A percentile compares a stretch with the other conserved stretches of the same genome.
Conservation (phyloP, 2,329 filamentous ascomycete genomes). For the Xylaria sp. region DNA sequence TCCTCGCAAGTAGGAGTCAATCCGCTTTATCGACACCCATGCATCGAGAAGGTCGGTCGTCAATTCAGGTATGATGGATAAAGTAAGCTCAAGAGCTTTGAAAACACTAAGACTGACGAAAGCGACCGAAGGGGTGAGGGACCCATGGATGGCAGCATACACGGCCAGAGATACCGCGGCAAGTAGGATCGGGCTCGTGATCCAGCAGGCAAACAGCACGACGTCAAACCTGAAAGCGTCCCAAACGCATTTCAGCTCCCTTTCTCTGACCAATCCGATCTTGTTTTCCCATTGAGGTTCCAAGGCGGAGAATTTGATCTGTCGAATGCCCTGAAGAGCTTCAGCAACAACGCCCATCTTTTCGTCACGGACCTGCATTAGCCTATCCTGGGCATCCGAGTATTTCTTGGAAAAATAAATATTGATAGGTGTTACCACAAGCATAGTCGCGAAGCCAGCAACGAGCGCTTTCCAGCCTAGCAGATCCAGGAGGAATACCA, state of each 20-base stretch:
- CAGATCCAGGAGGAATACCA: constrained; percentile 73
- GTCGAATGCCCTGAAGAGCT: constrained; percentile 80
- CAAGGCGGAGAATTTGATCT: constrained; percentile 85
- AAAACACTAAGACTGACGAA: constrained; percentile 84
- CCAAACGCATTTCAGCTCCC: constrained; percentile 75
- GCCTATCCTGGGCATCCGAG: constrained; percentile 69
- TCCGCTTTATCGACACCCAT: constrained; percentile 76
- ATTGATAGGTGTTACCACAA: constrained; percentile 75
- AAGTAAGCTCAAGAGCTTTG: constrained; percentile 75
- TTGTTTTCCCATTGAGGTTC: constrained; percentile 80
- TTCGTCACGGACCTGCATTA: constrained; percentile 81
- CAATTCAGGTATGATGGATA: constrained; percentile 78
- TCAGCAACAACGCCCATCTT: constrained; percentile 83
- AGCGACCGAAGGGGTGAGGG: constrained; percentile 76
- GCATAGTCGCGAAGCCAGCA: constrained; percentile 72
- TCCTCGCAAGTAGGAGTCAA: constrained; percentile 75
- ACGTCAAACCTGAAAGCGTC: constrained; percentile 72
- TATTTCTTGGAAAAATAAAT: constrained; percentile 74
- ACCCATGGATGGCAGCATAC: constrained; percentile 72
- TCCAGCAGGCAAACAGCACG: constrained; percentile 74
- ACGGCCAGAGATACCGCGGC: constrained; percentile 76
- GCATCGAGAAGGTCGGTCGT: constrained; percentile 77
- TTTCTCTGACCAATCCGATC: constrained; percentile 71
- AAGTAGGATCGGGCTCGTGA: constrained; percentile 77
- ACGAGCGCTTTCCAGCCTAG: constrained; percentile 77